Evolutionary conservation across 2,329 filamentous ascomycete genomes (phyloP), one percentile per base, ranked within the genome.

Genomic region (Mariannaea elegans): DNA sequence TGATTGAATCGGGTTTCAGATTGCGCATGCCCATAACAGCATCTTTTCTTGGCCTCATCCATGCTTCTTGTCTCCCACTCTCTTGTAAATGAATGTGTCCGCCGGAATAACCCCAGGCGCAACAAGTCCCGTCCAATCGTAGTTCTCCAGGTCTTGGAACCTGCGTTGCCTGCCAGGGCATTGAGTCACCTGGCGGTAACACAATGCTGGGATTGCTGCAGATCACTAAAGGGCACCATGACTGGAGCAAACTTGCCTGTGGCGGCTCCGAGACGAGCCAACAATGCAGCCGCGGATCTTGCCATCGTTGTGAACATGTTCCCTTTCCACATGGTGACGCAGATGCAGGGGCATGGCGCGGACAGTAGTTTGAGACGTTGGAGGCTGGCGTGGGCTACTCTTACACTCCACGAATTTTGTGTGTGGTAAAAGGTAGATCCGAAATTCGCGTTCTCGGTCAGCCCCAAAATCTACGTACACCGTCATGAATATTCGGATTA

Each of bases 111-210:
- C 27, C 14, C 16, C n/a, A 36, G 38, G n/a, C 47, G 16, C 39
- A 34, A 39, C 42, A 32, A 34, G 42, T 38, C 44, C 29, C 31
- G 42, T 31, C 56, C 49, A 59, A 59, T 59, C 36, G 36, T 24
- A 9, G 16, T 18, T 32, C 34, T 32, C 49, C 19, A 21, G 9
- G 21, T 29, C 49, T 27, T 41, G 42, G 49, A 53, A 53, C 48
- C 42, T 31, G 36, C 56, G n/a, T n/a, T n/a, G n/a, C n/a, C n/a
- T n/a, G n/a, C n/a, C 48, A 46, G 49, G 42, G 36, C 21, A 36
- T 45, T 49, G 42, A 34, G 42, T 48, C 38, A 16, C 31, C 39
- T 53, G 32, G 34, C 32, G 23, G 16, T 36, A 16, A 51, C 54
- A 46, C 31, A 27, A 34, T 50, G 38, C 54, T 47, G 29, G 41